A percentile compares a stretch with the other conserved stretches of the same genome.
Conservation (phyloP, 495 filamentous ascomycete genomes). For the Aspergillus sclerotioniger region DNA sequence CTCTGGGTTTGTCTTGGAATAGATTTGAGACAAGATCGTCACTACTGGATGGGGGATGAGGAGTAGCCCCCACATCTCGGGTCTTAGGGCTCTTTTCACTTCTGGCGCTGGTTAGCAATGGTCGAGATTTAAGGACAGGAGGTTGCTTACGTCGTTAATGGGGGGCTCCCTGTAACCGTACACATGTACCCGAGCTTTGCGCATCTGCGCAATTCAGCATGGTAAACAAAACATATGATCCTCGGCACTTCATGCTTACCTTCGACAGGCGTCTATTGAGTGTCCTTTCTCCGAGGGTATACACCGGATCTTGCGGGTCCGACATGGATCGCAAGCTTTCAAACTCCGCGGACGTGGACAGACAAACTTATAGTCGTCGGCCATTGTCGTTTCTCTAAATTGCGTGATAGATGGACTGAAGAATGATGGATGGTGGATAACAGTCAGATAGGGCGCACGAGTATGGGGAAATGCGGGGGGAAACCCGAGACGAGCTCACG, state of each 20-base stretch:
- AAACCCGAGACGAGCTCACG: neutral
- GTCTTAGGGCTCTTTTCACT: neutral
- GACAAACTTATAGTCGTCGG: neutral
- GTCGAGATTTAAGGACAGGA: neutral
- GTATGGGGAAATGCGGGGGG: neutral
- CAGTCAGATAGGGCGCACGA: neutral
- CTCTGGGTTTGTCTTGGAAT: neutral
- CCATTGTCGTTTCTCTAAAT: neutral
- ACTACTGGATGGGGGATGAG: neutral
- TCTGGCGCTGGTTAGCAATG: neutral
- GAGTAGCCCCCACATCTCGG: neutral
- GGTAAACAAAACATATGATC: neutral
- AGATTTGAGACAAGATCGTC: neutral
- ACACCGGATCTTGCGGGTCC: slow-evolving; percentile 1
- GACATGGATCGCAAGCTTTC: neutral
- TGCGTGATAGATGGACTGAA: neutral
- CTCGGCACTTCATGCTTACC: neutral
- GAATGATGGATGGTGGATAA: neutral
- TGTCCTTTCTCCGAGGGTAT: neutral
- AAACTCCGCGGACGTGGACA: neutral
- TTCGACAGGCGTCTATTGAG: neutral
- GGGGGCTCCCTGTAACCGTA: neutral
- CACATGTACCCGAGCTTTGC: neutral
- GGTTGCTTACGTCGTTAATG: neutral
- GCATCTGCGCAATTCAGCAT: neutral